phyloP scores from a whole-genome alignment of 495 filamentous ascomycete genomes.

The Cercophora scortea region DNA sequence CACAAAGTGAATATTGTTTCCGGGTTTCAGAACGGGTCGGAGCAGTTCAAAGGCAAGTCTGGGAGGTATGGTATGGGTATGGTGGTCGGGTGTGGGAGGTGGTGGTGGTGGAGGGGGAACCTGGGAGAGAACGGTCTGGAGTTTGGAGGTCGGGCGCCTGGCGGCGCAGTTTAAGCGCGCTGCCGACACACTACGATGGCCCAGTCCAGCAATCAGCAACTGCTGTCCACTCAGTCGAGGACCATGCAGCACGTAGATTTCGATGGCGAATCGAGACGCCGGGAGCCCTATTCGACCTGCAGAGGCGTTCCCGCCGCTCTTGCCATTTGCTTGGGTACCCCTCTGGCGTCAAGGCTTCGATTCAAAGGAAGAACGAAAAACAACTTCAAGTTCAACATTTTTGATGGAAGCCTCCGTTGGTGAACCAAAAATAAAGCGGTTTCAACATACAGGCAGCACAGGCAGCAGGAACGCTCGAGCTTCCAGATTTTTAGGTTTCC shows the following conservation, averaged over 20 bases:
- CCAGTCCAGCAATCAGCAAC: not conserved
- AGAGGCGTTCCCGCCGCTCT: not conserved
- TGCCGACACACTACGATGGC: slow-evolving; percentile 2
- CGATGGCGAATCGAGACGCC: slow-evolving; percentile 6
- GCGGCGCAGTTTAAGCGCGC: slow-evolving; percentile 11
- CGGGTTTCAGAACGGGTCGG: not conserved
- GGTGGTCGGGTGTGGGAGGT: not conserved
- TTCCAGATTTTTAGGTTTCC: too few relatives aligned
- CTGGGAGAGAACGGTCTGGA: not conserved
- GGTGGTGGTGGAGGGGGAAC: not conserved
- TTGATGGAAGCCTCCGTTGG: too few relatives aligned
- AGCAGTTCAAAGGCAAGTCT: too few relatives aligned
- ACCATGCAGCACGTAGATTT: not conserved
- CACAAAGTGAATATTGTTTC: not conserved
- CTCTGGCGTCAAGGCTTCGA: too few relatives aligned
- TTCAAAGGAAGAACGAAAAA: too few relatives aligned
- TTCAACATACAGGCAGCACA: too few relatives aligned
- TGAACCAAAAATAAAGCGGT: too few relatives aligned
- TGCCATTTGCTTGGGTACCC: too few relatives aligned
- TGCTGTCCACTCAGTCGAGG: not conserved
- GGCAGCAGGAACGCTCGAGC: too few relatives aligned
- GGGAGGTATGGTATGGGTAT: not conserved
- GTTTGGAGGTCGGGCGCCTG: slow-evolving; percentile 7
- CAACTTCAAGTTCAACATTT: too few relatives aligned
- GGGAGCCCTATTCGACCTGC: not conserved